A percentile compares a stretch with the other conserved stretches of the same genome.
These are phyloP conservation scores for Neofusicoccum ribis DNA, from an alignment of 2,329 filamentous ascomycete species.

Conservation along the genomic window DNA sequence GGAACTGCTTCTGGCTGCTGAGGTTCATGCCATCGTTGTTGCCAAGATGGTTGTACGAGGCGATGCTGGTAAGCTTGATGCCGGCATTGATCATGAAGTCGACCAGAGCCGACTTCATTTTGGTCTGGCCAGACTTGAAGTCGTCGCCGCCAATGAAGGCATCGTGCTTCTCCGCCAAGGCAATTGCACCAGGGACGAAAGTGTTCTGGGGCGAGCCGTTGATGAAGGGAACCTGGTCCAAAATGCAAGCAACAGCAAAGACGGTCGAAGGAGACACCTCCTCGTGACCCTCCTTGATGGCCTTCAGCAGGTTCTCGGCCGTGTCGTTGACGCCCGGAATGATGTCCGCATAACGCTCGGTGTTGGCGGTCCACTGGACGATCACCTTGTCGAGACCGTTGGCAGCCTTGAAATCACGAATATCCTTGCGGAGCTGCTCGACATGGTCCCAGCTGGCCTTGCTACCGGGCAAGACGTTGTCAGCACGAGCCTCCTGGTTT, in stretches of 20 bases:
- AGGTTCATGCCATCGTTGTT: conserved; percentile 99
- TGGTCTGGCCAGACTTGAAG: conserved; percentile 99
- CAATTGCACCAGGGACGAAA: conserved; percentile 88
- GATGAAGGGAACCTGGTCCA: conserved; percentile 91
- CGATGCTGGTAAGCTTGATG: conserved; percentile 98
- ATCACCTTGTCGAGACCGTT: conserved; percentile 93
- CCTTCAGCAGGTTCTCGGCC: conserved; percentile 84
- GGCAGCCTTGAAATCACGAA: conserved; percentile 85
- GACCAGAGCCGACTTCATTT: conserved; percentile 99
- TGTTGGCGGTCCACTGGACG: conserved; percentile 98
- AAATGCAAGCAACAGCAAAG: conserved; percentile 91
- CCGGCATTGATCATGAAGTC: conserved; percentile 98
- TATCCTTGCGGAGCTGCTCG: conserved; percentile 89
- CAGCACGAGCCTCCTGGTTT: conserved; percentile 94
- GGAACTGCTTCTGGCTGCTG: conserved; percentile 96
- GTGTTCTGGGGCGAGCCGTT: conserved; percentile 99
- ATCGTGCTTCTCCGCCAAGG: conserved; percentile 81
- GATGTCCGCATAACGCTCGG: conserved; percentile 91
- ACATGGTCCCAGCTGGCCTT: conserved; percentile 88
- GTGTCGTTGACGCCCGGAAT: conserved; percentile 92
- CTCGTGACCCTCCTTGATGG: conserved; percentile 82
- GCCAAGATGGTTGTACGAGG: conserved; percentile 98
- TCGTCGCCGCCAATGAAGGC: conserved; percentile 97
- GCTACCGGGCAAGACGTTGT: conserved; percentile 81
- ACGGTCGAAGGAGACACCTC: conserved; percentile 95